Evolutionary conservation across 2,329 filamentous ascomycete species (phyloP), one percentile per base, ranked within the genome.

Genomic region (Colletotrichum sublineola): DNA sequence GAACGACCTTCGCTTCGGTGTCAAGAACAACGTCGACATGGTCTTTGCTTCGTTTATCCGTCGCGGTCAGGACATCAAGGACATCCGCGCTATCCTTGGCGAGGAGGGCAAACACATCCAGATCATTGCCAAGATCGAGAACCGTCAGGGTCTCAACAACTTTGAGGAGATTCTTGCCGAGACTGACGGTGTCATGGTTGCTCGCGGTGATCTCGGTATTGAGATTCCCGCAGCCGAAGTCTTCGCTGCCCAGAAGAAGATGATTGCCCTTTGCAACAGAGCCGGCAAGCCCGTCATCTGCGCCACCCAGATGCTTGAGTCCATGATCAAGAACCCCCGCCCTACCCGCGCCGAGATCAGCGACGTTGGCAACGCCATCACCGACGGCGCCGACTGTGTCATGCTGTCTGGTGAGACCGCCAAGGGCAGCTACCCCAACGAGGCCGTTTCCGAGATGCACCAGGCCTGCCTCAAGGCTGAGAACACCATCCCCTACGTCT

Each of bases 81-180:
- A 95, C 80, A 99, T 99, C 83, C 96, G 96, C 77, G 89, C 93
- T 76, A 93, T 98, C 74, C 91, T 99, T 64, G 96, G 96, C 75
- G 90, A 94, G 80, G 93, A 97, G 56, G 96, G 96, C 84, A 94
- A 93, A 86, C 92, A 97, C 84, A 98, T 99, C 80, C 96, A 99
- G 88, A 97, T 99, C 86, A 98, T 99, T 82, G 93, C 96, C 90
- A 99, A 99, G 93, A 97, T 99, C 78, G 96, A 99, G 91, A 99
- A 99, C 89, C 94, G 97, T 84, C 96, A 99, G 86, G 96, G 96
- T 85, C 93, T 99, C 76, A 98, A 99, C 92, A 99, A 99, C 90
- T 99, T 99, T 84, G 92, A 93, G 79, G 96, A 98, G 87, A 99
- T 99, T 80, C 91, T 99, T 73, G 89, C 91, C 81, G 94, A 95